Evolutionary conservation across 192 early-diverging fungal species (phyloP), one percentile per base, ranked within the genome.

Genomic region (Backusella psychrophila): DNA sequence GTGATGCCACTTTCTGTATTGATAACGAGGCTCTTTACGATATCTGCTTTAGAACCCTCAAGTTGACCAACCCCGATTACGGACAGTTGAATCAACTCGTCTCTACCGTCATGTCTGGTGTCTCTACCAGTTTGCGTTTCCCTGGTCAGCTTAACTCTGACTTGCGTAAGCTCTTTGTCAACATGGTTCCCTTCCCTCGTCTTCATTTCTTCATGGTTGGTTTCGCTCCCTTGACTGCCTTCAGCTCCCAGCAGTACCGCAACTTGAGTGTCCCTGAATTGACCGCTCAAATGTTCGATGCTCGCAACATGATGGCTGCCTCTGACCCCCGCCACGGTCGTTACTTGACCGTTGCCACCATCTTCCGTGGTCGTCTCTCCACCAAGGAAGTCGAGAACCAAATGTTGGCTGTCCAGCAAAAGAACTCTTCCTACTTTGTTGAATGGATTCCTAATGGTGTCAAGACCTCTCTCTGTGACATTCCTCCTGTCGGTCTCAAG

Each of bases 1-100:
- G 95, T 72, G 98, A 99, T 84, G 95, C 96, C 87, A 97, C 97
- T 39, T 99, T 98, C 90, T 98, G 97, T 87, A 98, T 99, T 73
- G 98, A 99, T 83, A 99, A 99, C 87, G 96, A 99, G 84, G 98
- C 98, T 52, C 88, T 99, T 68, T 98, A 98, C 85, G 96, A 98
- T 87, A 99, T 99, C 82, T 99, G 98, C 89, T 94, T 94, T 89
- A 89, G 96, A 72, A 99, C 97, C 75, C 89, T 99, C 80, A 98
- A 98, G 87, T 90, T 98, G 80, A 88, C 88, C 73, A 94, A 90
- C 73, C 98, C 68, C 29, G 90, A 90, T 33, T 98, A 99, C 78
- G 93, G 93, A 73, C 96, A 98, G 78, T 86, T 99, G 65, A 99
- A 99, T 87, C 91, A 96, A 79, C 88, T 99, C 49, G 96, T 99